Conservation (phyloP, 805 yeast species). For the Hanseniaspora meyeri region DNA sequence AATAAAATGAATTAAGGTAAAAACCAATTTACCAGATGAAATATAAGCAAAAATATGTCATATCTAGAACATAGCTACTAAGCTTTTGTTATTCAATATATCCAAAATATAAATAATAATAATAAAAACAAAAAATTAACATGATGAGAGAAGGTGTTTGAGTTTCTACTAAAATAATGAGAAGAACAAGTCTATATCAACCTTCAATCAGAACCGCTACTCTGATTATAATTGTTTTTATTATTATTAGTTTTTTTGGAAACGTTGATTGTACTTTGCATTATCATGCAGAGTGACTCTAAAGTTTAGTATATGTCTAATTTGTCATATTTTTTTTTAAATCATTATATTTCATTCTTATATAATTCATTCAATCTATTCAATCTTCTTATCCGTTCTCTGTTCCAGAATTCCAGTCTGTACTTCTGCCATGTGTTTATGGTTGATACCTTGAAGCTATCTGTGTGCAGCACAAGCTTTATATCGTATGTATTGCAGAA, state of each 20-base stretch:
- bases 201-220: constrained; percentile 16
- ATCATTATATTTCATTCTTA: constrained; percentile 12
- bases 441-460: constrained; percentile 68
- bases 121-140: not conserved
- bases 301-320: not conserved
- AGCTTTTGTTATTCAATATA: not conserved
- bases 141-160: constrained; percentile 14
- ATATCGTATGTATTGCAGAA: constrained; percentile 37
- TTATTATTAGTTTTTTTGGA: too few species aligned
- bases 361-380: constrained; percentile 18
- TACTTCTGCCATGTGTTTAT: constrained; percentile 93
- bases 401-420: constrained; percentile 84
- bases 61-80: not conserved
- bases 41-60: not conserved
- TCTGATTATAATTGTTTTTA: constrained; percentile 7
- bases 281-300: too few species aligned
- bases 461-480: constrained; percentile 65
- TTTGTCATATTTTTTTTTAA: not conserved
- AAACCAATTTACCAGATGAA: too few species aligned
- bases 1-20: too few species aligned
- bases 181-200: constrained; percentile 10
- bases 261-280: too few species aligned
- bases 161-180: constrained; percentile 12
- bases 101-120: too few species aligned
- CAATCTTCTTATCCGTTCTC: constrained; percentile 59